Conservation (phyloP, 192 early-diverging fungal species). For the Entophlyctis luteolus region DNA sequence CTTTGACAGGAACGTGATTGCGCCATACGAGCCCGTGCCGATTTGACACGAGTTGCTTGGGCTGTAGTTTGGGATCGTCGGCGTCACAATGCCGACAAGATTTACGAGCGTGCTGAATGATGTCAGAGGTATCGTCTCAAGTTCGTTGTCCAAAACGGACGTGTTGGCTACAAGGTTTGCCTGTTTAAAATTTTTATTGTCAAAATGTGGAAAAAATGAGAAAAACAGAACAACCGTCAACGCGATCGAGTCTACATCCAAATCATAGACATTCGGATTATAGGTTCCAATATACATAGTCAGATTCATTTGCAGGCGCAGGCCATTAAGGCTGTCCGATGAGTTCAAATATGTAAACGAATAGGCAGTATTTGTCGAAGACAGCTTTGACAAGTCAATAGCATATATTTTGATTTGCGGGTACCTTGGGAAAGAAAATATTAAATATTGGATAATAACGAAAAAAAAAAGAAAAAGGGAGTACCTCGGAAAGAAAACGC, state of each 20-base stretch:
- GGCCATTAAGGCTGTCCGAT: not conserved
- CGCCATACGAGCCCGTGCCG: not conserved
- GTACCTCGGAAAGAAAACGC: conserved; percentile 12
- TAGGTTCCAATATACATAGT: conserved; percentile 19
- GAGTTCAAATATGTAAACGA: not conserved
- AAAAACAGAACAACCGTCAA: not conserved
- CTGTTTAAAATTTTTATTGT: not conserved
- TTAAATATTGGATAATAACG: not conserved
- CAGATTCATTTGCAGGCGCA: conserved; percentile 19
- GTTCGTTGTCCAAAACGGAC: not conserved
- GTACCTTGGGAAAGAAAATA: not conserved
- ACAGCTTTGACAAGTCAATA: conserved; percentile 4
- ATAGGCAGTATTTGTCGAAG: not conserved
- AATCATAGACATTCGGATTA: conserved; percentile 24
- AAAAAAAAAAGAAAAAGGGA: not conserved
- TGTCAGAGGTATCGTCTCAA: not conserved
- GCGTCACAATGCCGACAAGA: not conserved
- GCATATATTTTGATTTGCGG: conserved; percentile 23
- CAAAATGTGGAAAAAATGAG: not conserved
- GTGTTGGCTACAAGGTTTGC: conserved; percentile 14
- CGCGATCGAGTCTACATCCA: conserved; percentile 14
- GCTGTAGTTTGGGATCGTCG: not conserved
- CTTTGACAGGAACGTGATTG: conserved; percentile 16
- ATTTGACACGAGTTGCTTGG: not conserved
- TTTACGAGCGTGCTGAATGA: not conserved